Conservation (phyloP, 257 asterid genomes). For the Misopates orontium region DNA sequence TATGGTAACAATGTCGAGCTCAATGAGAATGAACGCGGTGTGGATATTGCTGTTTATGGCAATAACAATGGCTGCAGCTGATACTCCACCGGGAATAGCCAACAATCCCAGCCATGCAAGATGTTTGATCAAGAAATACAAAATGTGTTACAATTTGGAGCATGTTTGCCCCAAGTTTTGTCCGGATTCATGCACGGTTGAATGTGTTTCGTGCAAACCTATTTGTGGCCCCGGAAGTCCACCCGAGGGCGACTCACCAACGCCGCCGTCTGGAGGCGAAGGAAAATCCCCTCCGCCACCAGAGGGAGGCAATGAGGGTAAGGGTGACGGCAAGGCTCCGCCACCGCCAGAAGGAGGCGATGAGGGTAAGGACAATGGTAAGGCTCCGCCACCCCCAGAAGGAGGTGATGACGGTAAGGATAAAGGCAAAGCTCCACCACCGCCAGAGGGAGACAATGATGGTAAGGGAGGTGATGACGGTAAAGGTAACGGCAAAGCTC, state of each 20-base stretch:
- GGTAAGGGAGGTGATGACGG: no score
- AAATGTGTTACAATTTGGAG: slow-evolving; percentile 46
- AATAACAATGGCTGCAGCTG: slow-evolving; percentile 26
- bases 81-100: slow-evolving; percentile 53
- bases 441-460: not conserved
- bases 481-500: no score
- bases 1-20: slow-evolving; percentile 20
- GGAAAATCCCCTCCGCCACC: slow-evolving; percentile 23
- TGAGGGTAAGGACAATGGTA: slow-evolving; percentile 7
- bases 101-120: slow-evolving; percentile 41
- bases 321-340: not conserved
- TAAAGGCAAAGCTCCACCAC: no score
- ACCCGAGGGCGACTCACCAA: not conserved
- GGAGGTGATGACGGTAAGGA: not conserved
- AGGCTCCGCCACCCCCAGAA: not conserved
- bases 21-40: slow-evolving; percentile 16
- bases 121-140: slow-evolving; percentile 38
- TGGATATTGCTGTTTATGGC: slow-evolving; percentile 22
- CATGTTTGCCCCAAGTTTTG: slow-evolving; percentile 65
- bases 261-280: slow-evolving; percentile 2
- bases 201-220: slow-evolving; percentile 51
- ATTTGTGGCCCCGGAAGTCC: slow-evolving; percentile 35
- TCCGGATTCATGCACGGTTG: slow-evolving; percentile 43
- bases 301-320: not conserved
- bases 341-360: slow-evolving; percentile 3